phyloP scores from a whole-genome alignment of 2,329 filamentous ascomycete genomes.

The Fusarium citri region DNA sequence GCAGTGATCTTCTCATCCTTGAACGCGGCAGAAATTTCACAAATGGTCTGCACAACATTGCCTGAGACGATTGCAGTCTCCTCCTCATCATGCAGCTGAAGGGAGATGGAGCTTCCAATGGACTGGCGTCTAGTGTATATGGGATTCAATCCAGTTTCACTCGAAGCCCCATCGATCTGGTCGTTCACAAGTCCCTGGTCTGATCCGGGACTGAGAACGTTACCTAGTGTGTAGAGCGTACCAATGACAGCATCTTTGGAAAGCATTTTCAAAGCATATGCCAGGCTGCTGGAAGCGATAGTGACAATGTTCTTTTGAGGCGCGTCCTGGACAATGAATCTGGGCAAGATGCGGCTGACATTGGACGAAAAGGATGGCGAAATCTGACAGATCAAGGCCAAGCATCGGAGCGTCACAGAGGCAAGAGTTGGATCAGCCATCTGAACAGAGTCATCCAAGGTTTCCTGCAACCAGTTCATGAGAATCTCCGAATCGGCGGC shows the following conservation, averaged over 20 bases:
- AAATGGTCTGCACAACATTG: constrained; percentile 95
- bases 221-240: constrained; percentile 95
- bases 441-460: constrained; percentile 80
- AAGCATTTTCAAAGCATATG: constrained; percentile 81
- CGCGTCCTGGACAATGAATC: constrained; percentile 87
- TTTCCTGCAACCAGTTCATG: constrained; percentile 86
- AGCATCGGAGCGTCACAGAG: constrained; percentile 79
- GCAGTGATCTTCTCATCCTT: constrained; percentile 93
- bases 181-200: constrained; percentile 67
- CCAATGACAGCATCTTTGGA: constrained; percentile 95
- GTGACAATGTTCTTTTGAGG: constrained; percentile 75
- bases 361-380: constrained; percentile 78
- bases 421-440: constrained; percentile 85
- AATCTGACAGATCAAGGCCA: constrained; percentile 83
- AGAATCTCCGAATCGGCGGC: constrained; percentile 82
- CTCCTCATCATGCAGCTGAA: constrained; percentile 80
- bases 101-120: constrained; percentile 81
- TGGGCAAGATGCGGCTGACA: constrained; percentile 82
- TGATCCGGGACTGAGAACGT: constrained; percentile 83
- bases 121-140: constrained; percentile 68
- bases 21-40: constrained; percentile 84
- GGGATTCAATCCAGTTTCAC: constrained; percentile 53
- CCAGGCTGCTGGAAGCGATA: constrained; percentile 86
- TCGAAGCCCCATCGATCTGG: constrained; percentile 56
- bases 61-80: constrained; percentile 81